Base-by-base conservation (phyloP, 805 yeast species). In the Candida andamanensis region DNA sequence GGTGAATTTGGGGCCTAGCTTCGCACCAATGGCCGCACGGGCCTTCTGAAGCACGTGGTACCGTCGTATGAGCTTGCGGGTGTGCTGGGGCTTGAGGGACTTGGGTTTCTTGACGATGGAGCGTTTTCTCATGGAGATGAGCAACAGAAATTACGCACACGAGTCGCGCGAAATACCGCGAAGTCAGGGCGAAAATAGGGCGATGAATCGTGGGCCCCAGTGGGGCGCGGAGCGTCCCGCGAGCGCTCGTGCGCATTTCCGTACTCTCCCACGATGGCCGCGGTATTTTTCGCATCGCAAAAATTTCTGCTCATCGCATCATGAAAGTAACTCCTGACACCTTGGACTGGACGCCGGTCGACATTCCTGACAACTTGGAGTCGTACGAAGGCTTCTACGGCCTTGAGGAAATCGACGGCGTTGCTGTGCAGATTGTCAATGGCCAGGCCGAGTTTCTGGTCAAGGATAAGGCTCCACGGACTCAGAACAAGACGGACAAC, bases 381-480 rank as follows among this genome's bases (percentile, higher is more conserved):
- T 95, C 86, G 55, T 85, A 82, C 50, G 89, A 84, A 43, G 96
- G 96, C 0, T 81, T 89, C 47, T 86, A 79, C 53, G 98, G 97
- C 0, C 62, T 92, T 21, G 98, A 90, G 54, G 97, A 90, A 53
- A 70, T 92, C 30, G 96, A 86, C 36, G 97, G 96, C 26, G 97
- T 90, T 20, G 89, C 73, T 47, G 89, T 90, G 5, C 76, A 83
- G 38, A 68, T 78, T 33, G 74, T 76, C 2, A 65, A 84, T 40
- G 95, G 95, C 10, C 60, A 66, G 30, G 78, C 81, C 0, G 72
- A 73, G 33, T 82, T 80, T 47, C 44, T 58, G 7, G 57, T 57
- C 11, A 56, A 53, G 31, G 63, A 59, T 14, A 68, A 64, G 24
- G 15, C 29, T n/a, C 23, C 41, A 24, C 37, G 32, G 28, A 50